Evolutionary conservation across 495 filamentous ascomycete genomes (phyloP), one percentile per base, ranked within the genome.

Genomic region (Lophiostoma macrostomum): DNA sequence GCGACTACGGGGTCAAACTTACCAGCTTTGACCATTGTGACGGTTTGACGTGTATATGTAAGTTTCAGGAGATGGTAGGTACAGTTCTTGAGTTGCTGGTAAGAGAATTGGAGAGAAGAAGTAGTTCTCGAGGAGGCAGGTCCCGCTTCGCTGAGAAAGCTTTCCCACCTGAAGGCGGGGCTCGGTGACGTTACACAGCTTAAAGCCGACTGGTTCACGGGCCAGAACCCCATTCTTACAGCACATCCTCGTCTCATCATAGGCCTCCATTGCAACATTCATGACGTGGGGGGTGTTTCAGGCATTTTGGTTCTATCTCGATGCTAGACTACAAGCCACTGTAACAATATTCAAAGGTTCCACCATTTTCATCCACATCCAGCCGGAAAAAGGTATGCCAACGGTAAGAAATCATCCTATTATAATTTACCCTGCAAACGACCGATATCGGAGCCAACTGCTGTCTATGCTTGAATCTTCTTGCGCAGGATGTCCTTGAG

Each of bases 401-500:
- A n/a, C 35, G 23, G 16, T 35, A 23, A 31, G 23, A 22, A 20
- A 31, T 47, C 32, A 25, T 27, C n/a, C 45, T 35, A 30, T 28
- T 11, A 31, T 34, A 36, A 36, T 32, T 13, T 30, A 10, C 10
- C 35, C 19, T 6, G n/a, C 23, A 39, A 48, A 40, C 18, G 20
- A 48, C 45, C 58, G 59, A 62, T 49, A 57, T 53, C 59, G 59
- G 59, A 51, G 48, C 56, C n/a, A 6, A 16, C n/a, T 28, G 10
- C 32, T 25, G 18, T 32, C 35, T 58, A 63, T 36, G 60, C 48
- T 53, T 64, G 52, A 20, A 97, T 80, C 85, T 95, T 96, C 69
- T 81, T 71, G 80, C 82, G 82, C 67, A 99, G 80, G 62, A 95
- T 90, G 49, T 81, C 81, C 84, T 96, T 97, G 53, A 99, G 85